Conservation (phyloP, 192 early-diverging fungal genomes). For the Mortierella antarctica region DNA sequence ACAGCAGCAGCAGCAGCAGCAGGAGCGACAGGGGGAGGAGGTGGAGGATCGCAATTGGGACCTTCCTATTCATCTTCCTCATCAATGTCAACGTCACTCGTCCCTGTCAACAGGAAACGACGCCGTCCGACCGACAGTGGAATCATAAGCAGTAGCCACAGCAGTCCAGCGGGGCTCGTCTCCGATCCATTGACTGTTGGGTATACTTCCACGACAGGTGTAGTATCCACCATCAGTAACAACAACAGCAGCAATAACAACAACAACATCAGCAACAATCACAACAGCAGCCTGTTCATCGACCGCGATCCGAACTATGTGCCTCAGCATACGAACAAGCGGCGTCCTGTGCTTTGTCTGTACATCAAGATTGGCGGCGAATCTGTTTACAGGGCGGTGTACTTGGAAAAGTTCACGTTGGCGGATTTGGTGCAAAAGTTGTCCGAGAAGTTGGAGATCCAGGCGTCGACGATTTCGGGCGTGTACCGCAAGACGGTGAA, state of each 20-base stretch:
- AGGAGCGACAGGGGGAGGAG: background rate
- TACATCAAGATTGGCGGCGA: conserved; percentile 67
- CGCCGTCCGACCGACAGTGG: conserved; percentile 11
- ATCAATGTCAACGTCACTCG: background rate
- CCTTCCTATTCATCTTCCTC: too few species aligned
- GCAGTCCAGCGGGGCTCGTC: conserved; percentile 2
- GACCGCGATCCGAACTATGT: conserved; percentile 77
- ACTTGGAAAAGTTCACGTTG: conserved; percentile 69
- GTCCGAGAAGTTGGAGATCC: conserved; percentile 62
- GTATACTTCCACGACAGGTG: too few species aligned
- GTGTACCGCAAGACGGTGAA: conserved; percentile 61
- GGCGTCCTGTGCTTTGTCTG: conserved; percentile 63
- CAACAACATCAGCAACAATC: conserved; percentile 6
- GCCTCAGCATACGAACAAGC: conserved; percentile 51
- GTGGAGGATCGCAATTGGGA: background rate
- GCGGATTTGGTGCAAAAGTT: conserved; percentile 67
- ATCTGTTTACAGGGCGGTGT: conserved; percentile 70
- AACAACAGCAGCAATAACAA: conserved; percentile 24
- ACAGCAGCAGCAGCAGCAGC: background rate
- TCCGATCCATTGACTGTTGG: too few species aligned
- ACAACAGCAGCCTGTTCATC: conserved; percentile 37
- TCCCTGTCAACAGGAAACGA: conserved; percentile 19
- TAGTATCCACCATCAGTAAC: background rate
- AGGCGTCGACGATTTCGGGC: conserved; percentile 49
- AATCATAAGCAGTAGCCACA: conserved; percentile 8